Percentiles rank a stretch among this genome's conserved stretches.
phyloP scores from a whole-genome alignment of 768 basidiomycete species.

The Lyophyllum shimeji region DNA sequence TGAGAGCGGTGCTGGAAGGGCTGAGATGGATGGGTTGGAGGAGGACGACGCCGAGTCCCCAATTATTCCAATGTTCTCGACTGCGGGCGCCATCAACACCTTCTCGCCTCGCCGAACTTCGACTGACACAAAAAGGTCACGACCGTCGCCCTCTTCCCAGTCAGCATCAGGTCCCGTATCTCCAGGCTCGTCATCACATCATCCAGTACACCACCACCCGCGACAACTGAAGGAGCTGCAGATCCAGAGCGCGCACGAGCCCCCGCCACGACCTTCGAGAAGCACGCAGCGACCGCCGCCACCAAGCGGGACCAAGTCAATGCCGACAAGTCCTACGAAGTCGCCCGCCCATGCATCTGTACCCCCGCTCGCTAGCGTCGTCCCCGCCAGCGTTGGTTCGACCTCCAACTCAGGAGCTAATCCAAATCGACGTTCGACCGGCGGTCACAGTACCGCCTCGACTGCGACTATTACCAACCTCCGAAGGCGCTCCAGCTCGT shows the following conservation, averaged over 20 bases:
- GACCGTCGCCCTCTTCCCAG: constrained; percentile 7
- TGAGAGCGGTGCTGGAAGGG: neutral
- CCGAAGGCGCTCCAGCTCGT: constrained; percentile 21
- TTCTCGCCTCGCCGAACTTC: constrained; percentile 26
- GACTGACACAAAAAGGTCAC: constrained; percentile 13
- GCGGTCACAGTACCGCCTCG: constrained; percentile 22
- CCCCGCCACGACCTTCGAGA: constrained; percentile 28
- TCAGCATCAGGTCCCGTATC: constrained; percentile 6
- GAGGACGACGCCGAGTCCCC: constrained; percentile 30
- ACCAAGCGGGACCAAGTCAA: constrained; percentile 1
- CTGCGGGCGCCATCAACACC: constrained; percentile 43
- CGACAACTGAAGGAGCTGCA: neutral
- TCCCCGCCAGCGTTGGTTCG: neutral
- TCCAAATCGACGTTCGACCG: constrained; percentile 21
- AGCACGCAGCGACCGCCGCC: constrained; percentile 18
- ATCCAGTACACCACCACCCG: neutral
- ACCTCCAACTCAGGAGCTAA: neutral
- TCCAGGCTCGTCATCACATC: constrained; percentile 4
- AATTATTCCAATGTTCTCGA: constrained; percentile 52
- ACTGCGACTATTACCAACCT: constrained; percentile 18
- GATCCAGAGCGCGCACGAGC: constrained; percentile 6
- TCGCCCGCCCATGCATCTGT: neutral
- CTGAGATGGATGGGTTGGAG: constrained; percentile 9
- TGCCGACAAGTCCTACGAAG: constrained; percentile 6
- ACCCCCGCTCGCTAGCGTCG: neutral